Base-by-base conservation (phyloP, 2,329 filamentous ascomycete genomes). In the Cladobotryum mycophilum region DNA sequence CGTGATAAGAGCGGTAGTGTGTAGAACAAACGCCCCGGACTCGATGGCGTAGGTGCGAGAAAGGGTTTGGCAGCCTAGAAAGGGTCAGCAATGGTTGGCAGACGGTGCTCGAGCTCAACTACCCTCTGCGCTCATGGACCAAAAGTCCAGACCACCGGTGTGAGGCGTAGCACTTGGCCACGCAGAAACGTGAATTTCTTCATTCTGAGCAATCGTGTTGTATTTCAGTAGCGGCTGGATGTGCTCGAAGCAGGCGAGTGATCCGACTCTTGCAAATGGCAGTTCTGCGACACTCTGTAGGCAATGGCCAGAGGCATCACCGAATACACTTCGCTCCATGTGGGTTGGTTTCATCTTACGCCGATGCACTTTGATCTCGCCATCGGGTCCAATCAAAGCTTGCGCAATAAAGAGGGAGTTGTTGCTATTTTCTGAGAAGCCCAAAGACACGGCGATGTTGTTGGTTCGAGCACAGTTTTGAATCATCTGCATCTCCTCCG, bases 161-260 rank as follows among this genome's bases (percentile, higher is more conserved):
- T 30, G 9, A 8, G 25, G 25, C 6, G 25, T 11, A 30, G 6
- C 9, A 6, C 25, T 30, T 30, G 59, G 56, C 56, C 59, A 61
- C 35, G 52, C 53, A 2, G 58, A 51, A 7, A 61, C 41, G 35
- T 60, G 58, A 9, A 61, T 59, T 34, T 61, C 51, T 14, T 53
- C 57, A 11, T 50, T 37, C 20, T 60, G 58, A 2, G 54, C 47
- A 12, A 56, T 56, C 13, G 53, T 52, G 42, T 58, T 50, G 48
- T 54, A 60, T 17, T 55, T 51, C 20, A 56, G 44, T 30, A 56
- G 30, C 20, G 57, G 48, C 15, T 47, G 53, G 6, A 54, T 71
- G 50, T 81, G 73, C 57, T 79, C 75, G 74, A 74, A 79, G 61
- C 76, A 79, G 53, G 76, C 76, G 43, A 80, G 63, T 1, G 69